Conservation (phyloP, 306 rosid species). For the Sicyos edulis region DNA sequence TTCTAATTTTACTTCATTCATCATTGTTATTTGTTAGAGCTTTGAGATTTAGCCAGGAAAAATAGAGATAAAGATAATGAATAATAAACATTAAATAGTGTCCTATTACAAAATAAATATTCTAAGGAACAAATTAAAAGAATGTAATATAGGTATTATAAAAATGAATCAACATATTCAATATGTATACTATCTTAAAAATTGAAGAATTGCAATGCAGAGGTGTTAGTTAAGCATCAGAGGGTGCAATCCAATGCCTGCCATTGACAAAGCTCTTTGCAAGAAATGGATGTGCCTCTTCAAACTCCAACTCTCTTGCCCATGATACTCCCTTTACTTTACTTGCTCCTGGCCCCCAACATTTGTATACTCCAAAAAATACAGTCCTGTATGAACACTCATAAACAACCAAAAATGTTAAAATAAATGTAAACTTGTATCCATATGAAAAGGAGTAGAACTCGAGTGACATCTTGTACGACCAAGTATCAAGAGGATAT, state of each 20-base stretch:
- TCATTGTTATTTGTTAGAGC: too few relatives aligned
- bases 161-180: not conserved
- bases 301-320: constrained; percentile 58
- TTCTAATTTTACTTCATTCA: too few relatives aligned
- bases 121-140: not conserved
- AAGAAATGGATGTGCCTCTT: constrained; percentile 68
- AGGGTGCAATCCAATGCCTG: constrained; percentile 79
- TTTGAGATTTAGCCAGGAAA: too few relatives aligned
- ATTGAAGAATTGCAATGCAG: not conserved
- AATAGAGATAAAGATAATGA: too few relatives aligned
- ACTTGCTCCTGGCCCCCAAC: constrained; percentile 78
- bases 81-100: too few relatives aligned
- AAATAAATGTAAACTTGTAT: too few relatives aligned
- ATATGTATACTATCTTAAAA: too few relatives aligned
- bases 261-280: constrained; percentile 84
- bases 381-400: constrained; percentile 44
- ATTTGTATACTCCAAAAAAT: constrained; percentile 67
- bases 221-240: constrained; percentile 47
- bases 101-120: too few relatives aligned
- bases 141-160: not conserved
- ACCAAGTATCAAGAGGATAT: too few relatives aligned
- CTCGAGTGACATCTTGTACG: too few relatives aligned
- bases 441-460: too few relatives aligned
- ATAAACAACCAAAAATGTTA: not conserved
- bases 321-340: constrained; percentile 48